phyloP scores from a whole-genome alignment of 2,329 filamentous ascomycete genomes.

The Bertia moriformis region DNA sequence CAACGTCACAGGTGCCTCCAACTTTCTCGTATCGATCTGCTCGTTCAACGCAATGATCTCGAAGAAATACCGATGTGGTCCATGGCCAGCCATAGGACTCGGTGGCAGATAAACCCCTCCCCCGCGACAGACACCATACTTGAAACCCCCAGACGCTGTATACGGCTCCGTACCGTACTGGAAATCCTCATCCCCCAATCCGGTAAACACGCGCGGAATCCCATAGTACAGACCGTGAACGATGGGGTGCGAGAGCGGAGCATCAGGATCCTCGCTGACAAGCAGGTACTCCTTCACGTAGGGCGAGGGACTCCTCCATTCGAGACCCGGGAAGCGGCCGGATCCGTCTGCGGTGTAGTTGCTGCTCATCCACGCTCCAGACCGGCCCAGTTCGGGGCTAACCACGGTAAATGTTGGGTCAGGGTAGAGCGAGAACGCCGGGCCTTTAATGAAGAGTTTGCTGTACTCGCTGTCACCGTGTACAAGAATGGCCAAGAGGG shows the following conservation, averaged over 20 bases:
- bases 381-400: not conserved
- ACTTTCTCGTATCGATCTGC: not conserved
- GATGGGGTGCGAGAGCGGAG: not conserved
- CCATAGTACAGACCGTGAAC: not conserved
- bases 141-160: not conserved
- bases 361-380: not conserved
- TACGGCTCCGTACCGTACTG: not conserved
- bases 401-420: not conserved
- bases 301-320: not conserved
- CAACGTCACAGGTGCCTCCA: not conserved
- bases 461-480: too few species aligned
- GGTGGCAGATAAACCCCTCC: not conserved
- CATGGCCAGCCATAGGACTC: not conserved
- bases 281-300: not conserved
- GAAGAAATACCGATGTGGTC: slow-evolving; percentile 1
- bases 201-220: not conserved
- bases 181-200: not conserved
- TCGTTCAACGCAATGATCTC: not conserved
- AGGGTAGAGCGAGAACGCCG: not conserved
- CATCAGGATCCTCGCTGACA: slow-evolving; percentile 1
- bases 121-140: not conserved
- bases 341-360: not conserved
- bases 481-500: too few species aligned
- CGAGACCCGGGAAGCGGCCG: not conserved
- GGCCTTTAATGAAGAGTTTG: not conserved